Evolutionary conservation across 2,329 filamentous ascomycete species (phyloP).

Genomic region (Monosporascus sp.): DNA sequence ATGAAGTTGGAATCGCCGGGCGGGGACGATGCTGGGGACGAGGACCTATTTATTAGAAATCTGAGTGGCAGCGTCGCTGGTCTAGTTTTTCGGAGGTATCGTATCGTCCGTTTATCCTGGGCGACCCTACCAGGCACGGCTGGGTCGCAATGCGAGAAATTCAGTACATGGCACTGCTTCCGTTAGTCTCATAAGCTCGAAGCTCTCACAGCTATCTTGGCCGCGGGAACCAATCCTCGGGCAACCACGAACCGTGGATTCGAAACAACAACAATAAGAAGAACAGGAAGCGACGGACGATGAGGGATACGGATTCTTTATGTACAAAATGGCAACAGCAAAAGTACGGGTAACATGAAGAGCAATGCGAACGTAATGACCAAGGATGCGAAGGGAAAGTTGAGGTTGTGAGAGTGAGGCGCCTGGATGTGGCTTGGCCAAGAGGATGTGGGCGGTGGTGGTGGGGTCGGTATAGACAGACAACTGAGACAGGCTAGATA

Average conservation of each 20-base stretch:
- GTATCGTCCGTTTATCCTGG: constrained; percentile 12
- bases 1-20: constrained; percentile 12
- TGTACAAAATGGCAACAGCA: constrained; percentile 14
- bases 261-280: constrained; percentile 3
- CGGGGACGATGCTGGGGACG: constrained; percentile 3
- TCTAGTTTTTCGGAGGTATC: neutral
- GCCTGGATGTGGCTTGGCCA: constrained; percentile 22
- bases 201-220: constrained; percentile 5
- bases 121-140: constrained; percentile 24
- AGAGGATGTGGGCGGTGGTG: constrained; percentile 10
- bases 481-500: neutral
- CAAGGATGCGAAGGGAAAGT: constrained; percentile 12
- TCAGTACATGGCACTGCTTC: constrained; percentile 33
- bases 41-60: neutral
- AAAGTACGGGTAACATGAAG: constrained; percentile 9
- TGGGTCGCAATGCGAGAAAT: constrained; percentile 24
- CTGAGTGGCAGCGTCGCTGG: too few relatives aligned
- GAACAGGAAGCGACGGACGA: neutral
- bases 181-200: constrained; percentile 19
- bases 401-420: constrained; percentile 26
- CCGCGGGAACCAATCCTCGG: constrained; percentile 9
- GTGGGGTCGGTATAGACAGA: constrained; percentile 6
- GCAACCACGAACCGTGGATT: constrained; percentile 20
- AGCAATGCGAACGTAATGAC: constrained; percentile 15
- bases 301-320: constrained; percentile 10